A percentile compares a stretch with the other conserved stretches of the same genome.
Evolutionary conservation across 768 basidiomycete genomes (phyloP).

Genomic region (Pholiota conissans): DNA sequence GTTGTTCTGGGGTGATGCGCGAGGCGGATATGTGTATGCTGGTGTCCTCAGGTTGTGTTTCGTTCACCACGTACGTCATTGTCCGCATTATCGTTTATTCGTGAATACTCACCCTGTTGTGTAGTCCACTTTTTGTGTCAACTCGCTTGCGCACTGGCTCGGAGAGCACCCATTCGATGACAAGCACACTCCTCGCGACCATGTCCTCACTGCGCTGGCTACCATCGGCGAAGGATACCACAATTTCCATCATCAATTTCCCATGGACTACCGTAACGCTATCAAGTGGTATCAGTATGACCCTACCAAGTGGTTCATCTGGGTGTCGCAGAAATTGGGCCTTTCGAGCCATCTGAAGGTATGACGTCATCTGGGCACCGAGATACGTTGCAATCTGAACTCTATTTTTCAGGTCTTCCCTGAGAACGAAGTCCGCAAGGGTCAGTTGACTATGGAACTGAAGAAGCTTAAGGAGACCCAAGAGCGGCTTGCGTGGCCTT

Average conservation of each 20-base stretch:
- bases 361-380: background rate
- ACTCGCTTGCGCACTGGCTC: conserved; percentile 96
- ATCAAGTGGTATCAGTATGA: conserved; percentile 95
- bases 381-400: background rate
- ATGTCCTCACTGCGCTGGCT: conserved; percentile 83
- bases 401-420: conserved; percentile 36
- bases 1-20: conserved; percentile 81
- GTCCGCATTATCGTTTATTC: conserved; percentile 4
- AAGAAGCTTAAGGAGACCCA: conserved; percentile 82
- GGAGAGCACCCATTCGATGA: conserved; percentile 92
- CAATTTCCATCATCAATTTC: conserved; percentile 97
- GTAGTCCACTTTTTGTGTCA: conserved; percentile 96
- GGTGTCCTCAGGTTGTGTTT: conserved; percentile 77
- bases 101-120: conserved; percentile 9
- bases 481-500: conserved; percentile 79
- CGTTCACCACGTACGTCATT: conserved; percentile 77
- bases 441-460: conserved; percentile 91
- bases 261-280: conserved; percentile 96
- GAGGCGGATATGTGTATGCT: conserved; percentile 86
- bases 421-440: conserved; percentile 73
- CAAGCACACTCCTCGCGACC: conserved; percentile 92
- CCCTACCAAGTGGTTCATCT: conserved; percentile 93
- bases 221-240: conserved; percentile 98
- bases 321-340: conserved; percentile 55
- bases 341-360: conserved; percentile 71